Conservation (phyloP, 352 stramenopile species). For the Poterioochromonas sp. region DNA sequence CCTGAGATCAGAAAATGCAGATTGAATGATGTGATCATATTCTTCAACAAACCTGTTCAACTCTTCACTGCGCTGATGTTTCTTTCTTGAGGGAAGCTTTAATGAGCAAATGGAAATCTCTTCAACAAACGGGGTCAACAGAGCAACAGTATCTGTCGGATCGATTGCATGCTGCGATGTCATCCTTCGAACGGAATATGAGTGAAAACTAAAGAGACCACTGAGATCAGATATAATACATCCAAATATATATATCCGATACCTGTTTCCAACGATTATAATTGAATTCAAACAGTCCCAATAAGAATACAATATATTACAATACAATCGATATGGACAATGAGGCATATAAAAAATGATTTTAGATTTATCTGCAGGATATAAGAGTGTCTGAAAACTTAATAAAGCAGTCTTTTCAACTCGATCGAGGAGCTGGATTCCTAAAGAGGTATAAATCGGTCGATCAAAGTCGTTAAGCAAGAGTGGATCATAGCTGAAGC, state of each 20-base stretch:
- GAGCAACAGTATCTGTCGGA: background rate
- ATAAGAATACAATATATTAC: constrained; percentile 73
- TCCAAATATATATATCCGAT: background rate
- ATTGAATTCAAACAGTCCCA: constrained; percentile 52
- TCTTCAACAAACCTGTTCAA: background rate
- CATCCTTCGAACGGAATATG: too few species aligned
- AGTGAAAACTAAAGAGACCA: too few species aligned
- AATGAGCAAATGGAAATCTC: background rate
- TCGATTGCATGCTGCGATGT: too few species aligned
- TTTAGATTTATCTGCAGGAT: background rate
- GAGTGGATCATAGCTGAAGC: too few species aligned
- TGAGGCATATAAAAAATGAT: constrained; percentile 84
- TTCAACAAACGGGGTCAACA: background rate
- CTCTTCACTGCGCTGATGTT: background rate
- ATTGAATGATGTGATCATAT: background rate
- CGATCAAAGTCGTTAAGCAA: too few species aligned
- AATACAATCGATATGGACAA: constrained; percentile 67
- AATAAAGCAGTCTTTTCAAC: too few species aligned
- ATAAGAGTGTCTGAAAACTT: too few species aligned
- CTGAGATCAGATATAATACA: background rate
- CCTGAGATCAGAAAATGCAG: background rate
- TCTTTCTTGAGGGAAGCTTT: too few species aligned
- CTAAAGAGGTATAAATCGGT: too few species aligned
- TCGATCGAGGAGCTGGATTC: too few species aligned
- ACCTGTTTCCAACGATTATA: constrained; percentile 74